Base-by-base conservation (phyloP, 1,284 basidiomycete genomes). In the Trichosporon sp. region DNA sequence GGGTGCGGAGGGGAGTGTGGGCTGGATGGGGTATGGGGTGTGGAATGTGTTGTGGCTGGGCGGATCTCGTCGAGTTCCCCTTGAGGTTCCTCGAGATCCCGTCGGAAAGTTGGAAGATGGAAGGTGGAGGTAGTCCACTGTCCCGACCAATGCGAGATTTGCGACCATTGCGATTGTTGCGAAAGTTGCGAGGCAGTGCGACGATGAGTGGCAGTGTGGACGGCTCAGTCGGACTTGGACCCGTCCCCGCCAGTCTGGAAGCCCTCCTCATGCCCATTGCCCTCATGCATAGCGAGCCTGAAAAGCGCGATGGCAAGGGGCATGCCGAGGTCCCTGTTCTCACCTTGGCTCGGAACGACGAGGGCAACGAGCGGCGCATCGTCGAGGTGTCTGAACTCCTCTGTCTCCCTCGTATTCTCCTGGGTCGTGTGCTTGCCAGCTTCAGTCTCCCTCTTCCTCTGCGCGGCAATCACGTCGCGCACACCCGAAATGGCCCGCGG, bases 261-360 rank as follows among this genome's bases (percentile, higher is more conserved):
- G 34, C 58, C 63, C 61, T 65, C 66, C 31, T 52, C 37, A 44
- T 62, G 54, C 9, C 66, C 66, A 34, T 68, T 68, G 0, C 66
- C 66, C 61, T 68, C 66, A 9, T 62, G 61, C 57, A 68, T 63
- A 11, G 66, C 66, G 32, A 68, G 59, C 8, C 63, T 56, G 52
- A 59, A 68, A 27, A 68, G 59, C 19, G 56, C 40, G 19, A 68
- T 37, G 4, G 66, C 66, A 29, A 63, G 61, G 9, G 59, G 63
- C 16, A 68, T 40, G 13, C 31, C 61, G 5, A 65, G 37, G 33
- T 68, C 66, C 6, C 66, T 56, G 32, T 59, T 58, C 54, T 49
- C 61, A 2, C 66, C 66, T 4, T 56, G 40, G 3, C 49, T 34
- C 4, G 66, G 66, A 14, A 63, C 66, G 5, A 63, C 10, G n/a